Evolutionary conservation across 805 yeast genomes (phyloP).

Genomic region (Vanderwaltozyma verrucispora): DNA sequence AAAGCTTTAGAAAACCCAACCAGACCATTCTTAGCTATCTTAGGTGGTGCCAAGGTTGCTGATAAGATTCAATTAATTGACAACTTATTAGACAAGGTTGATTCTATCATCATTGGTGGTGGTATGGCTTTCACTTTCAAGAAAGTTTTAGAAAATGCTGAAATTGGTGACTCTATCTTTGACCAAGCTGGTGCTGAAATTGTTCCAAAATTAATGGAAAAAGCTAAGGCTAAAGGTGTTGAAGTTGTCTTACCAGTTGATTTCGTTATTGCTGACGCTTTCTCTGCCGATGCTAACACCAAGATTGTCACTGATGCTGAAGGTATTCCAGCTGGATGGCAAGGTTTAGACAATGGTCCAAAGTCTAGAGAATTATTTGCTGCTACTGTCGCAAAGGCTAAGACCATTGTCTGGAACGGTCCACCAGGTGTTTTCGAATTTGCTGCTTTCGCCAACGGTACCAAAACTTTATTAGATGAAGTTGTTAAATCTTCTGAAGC

Average conservation of each 20-base stretch:
- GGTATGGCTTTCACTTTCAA: constrained; percentile 99
- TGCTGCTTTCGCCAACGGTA: constrained; percentile 83
- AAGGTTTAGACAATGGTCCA: constrained; percentile 96
- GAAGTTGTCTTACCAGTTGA: constrained; percentile 91
- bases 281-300: constrained; percentile 81
- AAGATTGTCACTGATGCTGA: constrained; percentile 77
- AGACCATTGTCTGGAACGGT: constrained; percentile 99
- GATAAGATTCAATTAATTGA: constrained; percentile 98
- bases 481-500: constrained; percentile 75
- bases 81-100: constrained; percentile 92
- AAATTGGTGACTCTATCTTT: constrained; percentile 85
- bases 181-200: constrained; percentile 94
- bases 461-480: constrained; percentile 82
- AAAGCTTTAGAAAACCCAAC: constrained; percentile 97
- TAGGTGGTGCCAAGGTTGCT: constrained; percentile 99
- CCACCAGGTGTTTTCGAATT: constrained; percentile 99
- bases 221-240: constrained; percentile 94
- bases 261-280: constrained; percentile 90
- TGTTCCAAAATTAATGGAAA: constrained; percentile 83
- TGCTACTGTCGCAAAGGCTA: constrained; percentile 78
- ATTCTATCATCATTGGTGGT: constrained; percentile 92
- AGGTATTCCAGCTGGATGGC: constrained; percentile 92
- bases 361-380: constrained; percentile 72
- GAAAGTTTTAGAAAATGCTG: constrained; percentile 76
- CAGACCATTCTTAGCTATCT: constrained; percentile 96